phyloP scores from a whole-genome alignment of 176 grass and related monocot species.

The Hyparrhenia diplandra region DNA sequence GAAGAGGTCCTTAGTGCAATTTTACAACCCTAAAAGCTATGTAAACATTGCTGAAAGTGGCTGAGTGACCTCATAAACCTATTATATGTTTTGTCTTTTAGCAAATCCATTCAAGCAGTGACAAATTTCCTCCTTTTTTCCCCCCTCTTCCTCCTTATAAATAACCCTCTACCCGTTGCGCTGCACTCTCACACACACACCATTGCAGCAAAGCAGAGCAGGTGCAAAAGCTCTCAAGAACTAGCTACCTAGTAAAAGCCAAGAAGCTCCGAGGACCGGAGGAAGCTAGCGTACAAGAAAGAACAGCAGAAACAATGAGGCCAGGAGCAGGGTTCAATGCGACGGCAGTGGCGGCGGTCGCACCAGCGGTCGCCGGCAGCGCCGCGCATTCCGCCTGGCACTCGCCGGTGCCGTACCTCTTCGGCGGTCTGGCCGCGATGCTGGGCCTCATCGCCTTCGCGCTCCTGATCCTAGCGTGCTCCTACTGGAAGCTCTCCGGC shows the following conservation, averaged over 20 bases:
- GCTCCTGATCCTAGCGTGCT: slow-evolving; percentile 90
- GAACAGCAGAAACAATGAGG: slow-evolving; percentile 56
- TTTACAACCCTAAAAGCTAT: neutral
- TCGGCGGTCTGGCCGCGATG: slow-evolving; percentile 88
- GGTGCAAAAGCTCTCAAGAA: slow-evolving; percentile 9
- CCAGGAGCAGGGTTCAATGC: slow-evolving; percentile 60
- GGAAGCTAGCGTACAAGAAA: neutral
- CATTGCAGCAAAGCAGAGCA: slow-evolving; percentile 1
- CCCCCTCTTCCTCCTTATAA: slow-evolving; percentile 43
- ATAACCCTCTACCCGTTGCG: slow-evolving; percentile 34
- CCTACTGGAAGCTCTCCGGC: slow-evolving; percentile 91
- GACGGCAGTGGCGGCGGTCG: slow-evolving; percentile 35
- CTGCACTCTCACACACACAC: slow-evolving; percentile 24
- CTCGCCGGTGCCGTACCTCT: slow-evolving; percentile 95
- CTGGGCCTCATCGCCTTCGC: slow-evolving; percentile 89
- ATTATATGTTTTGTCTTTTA: slow-evolving; percentile 11
- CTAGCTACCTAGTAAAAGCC: neutral
- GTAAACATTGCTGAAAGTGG: neutral
- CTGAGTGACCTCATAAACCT: slow-evolving; percentile 36
- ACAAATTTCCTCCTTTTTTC: slow-evolving; percentile 14
- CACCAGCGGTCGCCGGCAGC: slow-evolving; percentile 1
- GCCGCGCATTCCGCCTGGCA: slow-evolving; percentile 75
- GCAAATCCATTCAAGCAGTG: slow-evolving; percentile 28
- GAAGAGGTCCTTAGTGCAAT: neutral
- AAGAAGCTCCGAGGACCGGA: neutral